Base-by-base conservation (phyloP, 306 rosid genomes). In the Cucurbita pepo region DNA sequence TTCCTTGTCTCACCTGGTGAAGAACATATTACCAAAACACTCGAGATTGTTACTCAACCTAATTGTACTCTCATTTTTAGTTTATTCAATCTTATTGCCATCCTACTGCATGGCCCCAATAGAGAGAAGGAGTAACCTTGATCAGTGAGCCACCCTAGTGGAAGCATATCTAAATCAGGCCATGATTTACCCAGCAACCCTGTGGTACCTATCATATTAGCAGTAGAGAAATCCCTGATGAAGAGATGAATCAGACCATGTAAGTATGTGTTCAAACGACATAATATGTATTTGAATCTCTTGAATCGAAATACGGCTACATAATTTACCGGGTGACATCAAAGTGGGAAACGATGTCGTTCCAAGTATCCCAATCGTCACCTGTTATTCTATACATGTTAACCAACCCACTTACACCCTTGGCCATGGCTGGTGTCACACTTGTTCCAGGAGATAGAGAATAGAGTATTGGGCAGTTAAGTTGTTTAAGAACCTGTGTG, bases 131-230 rank as follows among this genome's bases (percentile, higher is more conserved):
- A 18, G 7, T 77, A 48, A 91, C 99, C 99, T 81, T 85, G 75
- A 81, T 85, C 85, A 50, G 92, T 89, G 72, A 94, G 89, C 96
- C 92, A 88, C 77, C 99, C 99, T 44, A 91, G 75, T n/a, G 99
- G 99, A 56, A 94, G 88, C 99, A 91, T 94, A 81, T 94, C 99
- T 87, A 91, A 78, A 84, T 94, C 96, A 60, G 99, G 99, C 99
- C 99, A 94, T n/a, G 99, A 94, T 55, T 72, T 87, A 75, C 97
- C 99, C 58, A 81, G 78, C 80, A 94, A 76, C 71, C 97, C 96
- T 22, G 81, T 72, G 74, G 81, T 82, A 55, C 97, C 99, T 41
- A 87, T 86, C 99, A 91, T 80, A 65, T 84, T 75, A n/a, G 99
- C 86, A 25, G 76, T 21, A 73, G 96, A 48, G 34, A 94, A 84